Base-by-base conservation (phyloP, 495 filamentous ascomycete genomes). In the Friedmanniomyces endolithicus region DNA sequence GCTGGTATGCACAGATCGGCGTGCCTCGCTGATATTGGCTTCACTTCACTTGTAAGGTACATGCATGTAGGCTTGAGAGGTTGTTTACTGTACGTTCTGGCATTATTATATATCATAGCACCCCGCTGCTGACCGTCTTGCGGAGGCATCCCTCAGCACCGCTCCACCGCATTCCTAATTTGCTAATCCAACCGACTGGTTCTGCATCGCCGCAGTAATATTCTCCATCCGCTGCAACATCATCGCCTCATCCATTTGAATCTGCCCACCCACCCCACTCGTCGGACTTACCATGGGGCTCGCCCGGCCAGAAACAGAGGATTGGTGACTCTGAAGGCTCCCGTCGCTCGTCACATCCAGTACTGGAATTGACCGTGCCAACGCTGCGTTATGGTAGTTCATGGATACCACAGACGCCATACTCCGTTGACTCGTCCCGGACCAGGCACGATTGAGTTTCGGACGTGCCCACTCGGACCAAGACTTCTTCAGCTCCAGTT, bases 401-500 rank as follows among this genome's bases (percentile, higher is more conserved):
- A 17, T 34, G 3, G 48, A 33, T 3, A 41, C 43, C 3, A 44
- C 35, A 4, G 44, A 49, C n/a, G 33, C 12, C 31, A 53, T 58
- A 40, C 50, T 53, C 14, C 52, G 52, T 52, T 52, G 52, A 11
- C 31, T 43, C 19, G 57, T 24, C 16, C 34, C 48, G 20, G 57
- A 60, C 54, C 54, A 62, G 24, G 59, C 50, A 16, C 59, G 54
- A 1, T 34, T 16, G 22, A 57, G 54, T 20, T 54, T 58, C 16
- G 59, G 59, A 9, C 59, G 59, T 1, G 59, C 59, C 55, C 59
- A 62, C 17, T 58, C 59, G 49, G 43, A 44, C 59, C 59, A 60
- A 24, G 52, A 45, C 46, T 68, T 70, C 40, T 61, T 56, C n/a
- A 65, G 48, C 40, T 68, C 66, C 3, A 60, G 56, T 37, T 60